Evolutionary conservation across 495 filamentous ascomycete species (phyloP), one percentile per base, ranked within the genome.

Genomic region (Penicillium pancosmium): DNA sequence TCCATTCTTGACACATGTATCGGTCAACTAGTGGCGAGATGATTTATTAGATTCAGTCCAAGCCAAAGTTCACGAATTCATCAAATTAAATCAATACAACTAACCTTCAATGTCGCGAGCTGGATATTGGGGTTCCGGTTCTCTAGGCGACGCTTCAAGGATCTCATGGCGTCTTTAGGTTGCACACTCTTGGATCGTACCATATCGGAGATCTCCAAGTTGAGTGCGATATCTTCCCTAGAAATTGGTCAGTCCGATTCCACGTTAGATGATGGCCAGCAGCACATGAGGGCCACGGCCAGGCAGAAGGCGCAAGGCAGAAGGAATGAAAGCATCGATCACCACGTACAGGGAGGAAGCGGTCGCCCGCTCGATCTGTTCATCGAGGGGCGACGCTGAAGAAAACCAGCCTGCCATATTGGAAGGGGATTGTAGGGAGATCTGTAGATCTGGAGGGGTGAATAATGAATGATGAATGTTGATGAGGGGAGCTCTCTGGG

Each of bases 1-100:
- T 23, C 94, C 94, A 75, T 98, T 98, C 74, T 98, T 98, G 33
- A 98, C 93, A 69, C 94, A 98, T 6, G 94, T 98, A 78, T 98
- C 94, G 33, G 93, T 97, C 59, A 98, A 88, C 87, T 86, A 70
- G 47, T 9, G 18, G 11, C 48, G 33, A 31, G 16, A 25, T 10
- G n/a, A 15, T 25, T 27, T 15, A 36, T 19, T 21, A 46, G 41
- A 3, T 23, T 74, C 41, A 67, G 64, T 43, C 35, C 35, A 16
- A 53, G 16, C 41, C 41, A 34, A 41, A 19, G 33, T 3, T 12
- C 6, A 2, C 18, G 6, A 3, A 13, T 50, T 8, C n/a, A 18
- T 19, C 10, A 27, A n/a, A 18, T 19, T 3, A 27, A n/a, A 18
- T n/a, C 7, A 9, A 18, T 34, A 18, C 27, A 11, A 56, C 81